These are phyloP conservation scores for Pseudocercospora crystallina DNA, from an alignment of 2,329 filamentous ascomycete genomes.

Conservation along the genomic window DNA sequence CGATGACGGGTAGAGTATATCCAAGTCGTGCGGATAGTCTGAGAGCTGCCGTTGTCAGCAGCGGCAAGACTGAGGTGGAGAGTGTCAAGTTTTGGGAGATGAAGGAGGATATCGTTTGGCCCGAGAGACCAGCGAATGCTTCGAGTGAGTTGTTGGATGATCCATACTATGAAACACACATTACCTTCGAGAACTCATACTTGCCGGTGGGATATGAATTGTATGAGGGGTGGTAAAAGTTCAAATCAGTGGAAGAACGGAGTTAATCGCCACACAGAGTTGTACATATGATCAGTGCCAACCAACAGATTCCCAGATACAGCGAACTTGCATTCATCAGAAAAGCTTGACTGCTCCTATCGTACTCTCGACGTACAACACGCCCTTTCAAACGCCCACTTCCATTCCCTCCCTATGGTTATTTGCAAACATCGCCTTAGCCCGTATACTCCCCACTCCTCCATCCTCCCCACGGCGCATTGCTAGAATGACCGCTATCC, in stretches of 20 bases:
- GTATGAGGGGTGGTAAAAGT: neutral
- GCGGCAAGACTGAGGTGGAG: neutral
- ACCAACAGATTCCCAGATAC: no score
- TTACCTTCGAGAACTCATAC: constrained; percentile 17
- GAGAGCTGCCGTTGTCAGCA: neutral
- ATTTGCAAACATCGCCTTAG: no score
- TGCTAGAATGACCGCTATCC: no score
- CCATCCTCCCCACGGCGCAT: no score
- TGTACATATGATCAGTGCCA: neutral
- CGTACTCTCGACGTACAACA: no score
- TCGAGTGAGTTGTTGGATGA: constrained; percentile 18
- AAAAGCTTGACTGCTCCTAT: no score
- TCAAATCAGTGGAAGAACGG: no score
- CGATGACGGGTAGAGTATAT: constrained; percentile 43
- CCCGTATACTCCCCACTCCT: no score
- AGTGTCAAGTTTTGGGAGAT: constrained; percentile 9
- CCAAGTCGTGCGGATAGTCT: constrained; percentile 28
- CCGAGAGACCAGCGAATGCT: constrained; percentile 3
- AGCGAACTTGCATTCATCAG: no score
- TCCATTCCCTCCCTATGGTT: no score
- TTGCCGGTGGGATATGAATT: neutral
- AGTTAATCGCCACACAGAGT: no score
- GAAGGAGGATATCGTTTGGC: constrained; percentile 4
- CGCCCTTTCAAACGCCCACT: no score
- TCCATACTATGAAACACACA: constrained; percentile 18